Conservation (phyloP, 2,329 filamentous ascomycete species). For the Arthrobotrys iridis region DNA sequence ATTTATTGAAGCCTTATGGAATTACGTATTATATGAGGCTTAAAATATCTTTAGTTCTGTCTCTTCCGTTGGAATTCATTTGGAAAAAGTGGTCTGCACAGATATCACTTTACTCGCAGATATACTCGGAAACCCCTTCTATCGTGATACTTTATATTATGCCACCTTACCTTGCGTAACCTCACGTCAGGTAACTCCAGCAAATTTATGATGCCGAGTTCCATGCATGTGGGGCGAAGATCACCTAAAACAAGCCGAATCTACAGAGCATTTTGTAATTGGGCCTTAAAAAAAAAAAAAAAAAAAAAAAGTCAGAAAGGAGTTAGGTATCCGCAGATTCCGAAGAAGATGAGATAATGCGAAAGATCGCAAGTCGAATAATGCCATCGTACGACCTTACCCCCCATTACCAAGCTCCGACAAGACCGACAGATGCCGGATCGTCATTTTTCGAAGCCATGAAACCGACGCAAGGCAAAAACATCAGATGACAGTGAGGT, state of each 20-base stretch:
- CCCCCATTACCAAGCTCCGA: conserved; percentile 33
- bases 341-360: conserved; percentile 15
- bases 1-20: too few relatives aligned
- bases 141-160: conserved; percentile 11
- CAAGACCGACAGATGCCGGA: conserved; percentile 33
- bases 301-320: neutral
- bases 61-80: too few relatives aligned
- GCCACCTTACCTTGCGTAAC: neutral
- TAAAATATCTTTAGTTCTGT: too few relatives aligned
- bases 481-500: conserved; percentile 52
- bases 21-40: too few relatives aligned
- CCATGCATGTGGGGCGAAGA: neutral
- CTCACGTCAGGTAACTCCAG: neutral
- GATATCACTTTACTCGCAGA: too few relatives aligned
- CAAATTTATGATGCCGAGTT: conserved; percentile 13
- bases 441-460: conserved; percentile 6
- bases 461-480: conserved; percentile 1
- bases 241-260: conserved; percentile 17
- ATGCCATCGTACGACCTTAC: conserved; percentile 34
- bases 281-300: conserved; percentile 6
- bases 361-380: neutral
- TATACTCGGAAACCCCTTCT: too few relatives aligned
- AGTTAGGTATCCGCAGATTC: conserved; percentile 11
- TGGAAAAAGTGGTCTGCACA: too few relatives aligned
- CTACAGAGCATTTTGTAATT: neutral